Base-by-base conservation (phyloP, 108 stramenopile genomes). In the Cyclotella kingstonii region DNA sequence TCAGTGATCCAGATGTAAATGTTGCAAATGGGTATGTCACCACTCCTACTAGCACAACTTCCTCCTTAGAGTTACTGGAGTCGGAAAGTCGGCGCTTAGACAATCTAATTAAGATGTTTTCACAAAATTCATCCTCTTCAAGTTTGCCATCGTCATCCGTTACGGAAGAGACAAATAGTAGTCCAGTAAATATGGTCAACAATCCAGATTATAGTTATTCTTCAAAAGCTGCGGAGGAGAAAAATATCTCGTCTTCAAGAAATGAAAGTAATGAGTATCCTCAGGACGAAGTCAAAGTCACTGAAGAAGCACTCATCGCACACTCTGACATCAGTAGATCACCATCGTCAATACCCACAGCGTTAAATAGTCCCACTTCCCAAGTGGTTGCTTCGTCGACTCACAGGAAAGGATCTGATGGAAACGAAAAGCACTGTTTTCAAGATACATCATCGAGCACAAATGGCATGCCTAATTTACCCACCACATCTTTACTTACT, bases 71-170 rank as follows among this genome's bases (percentile, higher is more conserved):
- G 26, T 52, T 28, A 33, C 22, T 60, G 0, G 73, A 74, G 43
- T 46, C 59, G 15, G 73, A 74, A 61, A 61, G 60, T 49, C 64
- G 44, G 29, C 73, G 73, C 8, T 60, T 74, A 44, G 73, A 74
- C 42, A 55, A 51, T 28, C 27, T 74, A 7, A 33, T 60, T 26
- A 31, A 54, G 7, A 66, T 74, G 14, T 74, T 66, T 36, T 50
- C 49, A 4, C 33, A 46, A 12, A 60, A 23, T 5, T 61, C 53
- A 61, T 66, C 63, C 14, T 42, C 8, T 17, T 5, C 30, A 35
- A 53, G 23, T 6, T 26, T 5, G 43, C 5, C 23, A 49, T 5
- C 4, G 4, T 26, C 48, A 5, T 17, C 48, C 23, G 23, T 12
- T 12, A 3, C 21, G 18, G 25, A 19, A 49, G 19, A 3, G 11